Evolutionary conservation across 2,329 filamentous ascomycete genomes (phyloP).

Genomic region (Cladosporium sp.): DNA sequence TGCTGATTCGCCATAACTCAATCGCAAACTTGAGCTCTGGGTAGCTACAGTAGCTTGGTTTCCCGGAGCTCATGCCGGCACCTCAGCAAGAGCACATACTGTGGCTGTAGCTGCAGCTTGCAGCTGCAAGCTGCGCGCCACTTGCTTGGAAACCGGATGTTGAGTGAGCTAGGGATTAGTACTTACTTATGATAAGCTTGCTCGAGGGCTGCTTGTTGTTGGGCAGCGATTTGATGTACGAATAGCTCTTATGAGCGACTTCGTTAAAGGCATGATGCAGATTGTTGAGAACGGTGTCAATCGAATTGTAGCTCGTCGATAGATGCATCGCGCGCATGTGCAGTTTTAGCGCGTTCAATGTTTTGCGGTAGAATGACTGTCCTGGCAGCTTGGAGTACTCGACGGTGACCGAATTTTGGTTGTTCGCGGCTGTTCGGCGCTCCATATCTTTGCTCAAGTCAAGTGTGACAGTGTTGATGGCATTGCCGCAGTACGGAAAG

Average conservation of each 20-base stretch:
- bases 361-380: constrained; percentile 73
- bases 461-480: constrained; percentile 70
- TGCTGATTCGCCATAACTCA: neutral
- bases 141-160: neutral
- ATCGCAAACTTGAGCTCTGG: constrained; percentile 2
- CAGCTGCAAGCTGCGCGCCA: constrained; percentile 1
- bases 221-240: constrained; percentile 59
- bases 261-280: constrained; percentile 71
- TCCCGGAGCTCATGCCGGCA: constrained; percentile 4
- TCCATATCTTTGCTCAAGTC: constrained; percentile 68
- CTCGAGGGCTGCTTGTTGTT: constrained; percentile 52
- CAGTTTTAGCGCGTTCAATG: constrained; percentile 72
- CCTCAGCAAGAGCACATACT: neutral
- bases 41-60: neutral
- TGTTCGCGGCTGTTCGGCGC: constrained; percentile 44
- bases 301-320: constrained; percentile 73
- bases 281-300: constrained; percentile 66
- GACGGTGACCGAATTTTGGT: constrained; percentile 73
- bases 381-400: constrained; percentile 71
- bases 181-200: constrained; percentile 57
- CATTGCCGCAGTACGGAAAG: constrained; percentile 89
- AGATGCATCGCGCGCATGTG: constrained; percentile 82
- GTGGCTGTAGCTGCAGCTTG: neutral
- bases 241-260: constrained; percentile 69
- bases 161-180: constrained; percentile 4